These are phyloP conservation scores for Macroventuria anomochaeta DNA, from an alignment of 2,329 filamentous ascomycete genomes.

Conservation along the genomic window DNA sequence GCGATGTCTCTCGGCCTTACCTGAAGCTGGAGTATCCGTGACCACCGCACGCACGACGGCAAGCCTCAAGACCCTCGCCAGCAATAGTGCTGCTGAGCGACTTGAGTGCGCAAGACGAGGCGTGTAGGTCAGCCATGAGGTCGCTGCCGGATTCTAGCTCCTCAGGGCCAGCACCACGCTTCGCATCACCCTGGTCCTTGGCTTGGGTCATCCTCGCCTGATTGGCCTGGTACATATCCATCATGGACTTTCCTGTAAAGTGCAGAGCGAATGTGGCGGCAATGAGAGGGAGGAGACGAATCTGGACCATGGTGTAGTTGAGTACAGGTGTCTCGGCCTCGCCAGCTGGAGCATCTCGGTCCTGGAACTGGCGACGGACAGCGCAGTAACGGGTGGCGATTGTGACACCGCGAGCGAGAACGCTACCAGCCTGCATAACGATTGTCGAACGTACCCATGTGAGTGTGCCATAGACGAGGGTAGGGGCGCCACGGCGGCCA, in stretches of 20 bases:
- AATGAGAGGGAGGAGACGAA: constrained; percentile 73
- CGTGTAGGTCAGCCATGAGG: constrained; percentile 75
- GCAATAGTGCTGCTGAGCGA: constrained; percentile 74
- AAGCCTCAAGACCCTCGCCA: constrained; percentile 76
- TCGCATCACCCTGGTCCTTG: constrained; percentile 29
- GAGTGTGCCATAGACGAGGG: constrained; percentile 75
- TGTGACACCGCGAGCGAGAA: constrained; percentile 76
- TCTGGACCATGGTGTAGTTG: constrained; percentile 83
- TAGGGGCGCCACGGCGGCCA: constrained; percentile 68
- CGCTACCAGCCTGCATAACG: constrained; percentile 73
- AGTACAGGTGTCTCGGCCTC: constrained; percentile 75
- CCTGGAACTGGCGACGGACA: constrained; percentile 78
- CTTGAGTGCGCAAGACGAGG: constrained; percentile 78
- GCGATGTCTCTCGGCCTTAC: constrained; percentile 10
- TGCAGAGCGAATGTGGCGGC: constrained; percentile 79
- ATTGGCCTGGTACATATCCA: constrained; percentile 74
- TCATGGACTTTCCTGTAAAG: constrained; percentile 80
- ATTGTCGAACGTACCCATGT: constrained; percentile 78
- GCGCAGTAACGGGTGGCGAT: constrained; percentile 78
- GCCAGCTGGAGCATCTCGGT: constrained; percentile 68
- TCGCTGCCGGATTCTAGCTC: constrained; percentile 71
- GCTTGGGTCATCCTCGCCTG: constrained; percentile 68
- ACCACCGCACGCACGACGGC: constrained; percentile 76
- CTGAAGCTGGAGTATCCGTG: constrained; percentile 77
- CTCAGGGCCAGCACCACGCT: constrained; percentile 69